Base-by-base conservation (phyloP, 2,329 filamentous ascomycete species). In the Ceratocystis destructans region DNA sequence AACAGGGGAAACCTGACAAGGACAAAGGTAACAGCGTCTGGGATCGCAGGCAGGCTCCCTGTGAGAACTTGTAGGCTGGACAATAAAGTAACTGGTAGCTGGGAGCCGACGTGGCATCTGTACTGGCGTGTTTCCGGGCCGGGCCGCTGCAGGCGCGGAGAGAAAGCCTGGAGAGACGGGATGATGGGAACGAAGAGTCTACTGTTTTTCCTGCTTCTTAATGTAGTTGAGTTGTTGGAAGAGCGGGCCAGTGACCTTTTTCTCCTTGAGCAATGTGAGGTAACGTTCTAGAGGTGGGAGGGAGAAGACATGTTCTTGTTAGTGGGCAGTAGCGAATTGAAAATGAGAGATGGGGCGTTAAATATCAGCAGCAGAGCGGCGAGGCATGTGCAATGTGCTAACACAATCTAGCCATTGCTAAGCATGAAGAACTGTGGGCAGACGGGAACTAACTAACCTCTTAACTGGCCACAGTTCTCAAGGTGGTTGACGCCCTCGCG, bases 401-500 rank as follows among this genome's bases (percentile, higher is more conserved):
- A 70, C 48, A 50, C 15, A 44, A n/a, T 7, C 5, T 20, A 53
- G 48, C 0, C 48, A 12, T 53, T n/a, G 50, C 4, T 31, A 22
- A 28, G 4, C 28, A 31, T 12, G 28, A 33, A 37, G 5, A 5
- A 62, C 25, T 31, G 28, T 62, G 57, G 37, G 55, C 44, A 3
- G 50, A 8, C 10, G 8, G 61, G 63, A 63, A 79, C 87, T 81
- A 63, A 79, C 87, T 81, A 75, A 94, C 89, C 89, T 87, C 89
- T 82, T 77, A 93, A 76, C 72, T 83, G 79, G 70, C 88, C 89
- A 76, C 89, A 94, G 79, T 93, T 94, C 82, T 93, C 89, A 75
- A 94, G 77, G 75, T 94, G 89, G 76, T 94, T 94, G 70, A 92
- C 88, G 66, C 89, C 90, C 77, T 94, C 88, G 71, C 84, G 82